Evolutionary conservation across 176 grass and related monocot genomes (phyloP), one percentile per base, ranked within the genome.

Genomic region (Canna indica): DNA sequence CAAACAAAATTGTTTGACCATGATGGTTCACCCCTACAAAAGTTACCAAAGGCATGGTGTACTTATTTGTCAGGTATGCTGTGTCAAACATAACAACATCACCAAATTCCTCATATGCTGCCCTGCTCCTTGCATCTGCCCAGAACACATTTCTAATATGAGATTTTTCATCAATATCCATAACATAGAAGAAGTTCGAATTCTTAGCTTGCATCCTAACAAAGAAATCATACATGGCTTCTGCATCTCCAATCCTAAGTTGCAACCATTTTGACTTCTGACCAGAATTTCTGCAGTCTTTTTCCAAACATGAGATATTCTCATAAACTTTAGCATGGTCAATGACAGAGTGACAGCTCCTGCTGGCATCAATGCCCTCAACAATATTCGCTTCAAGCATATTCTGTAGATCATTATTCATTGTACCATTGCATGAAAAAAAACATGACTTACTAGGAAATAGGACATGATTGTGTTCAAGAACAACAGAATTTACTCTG

Each of bases 41-140:
- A 67, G 66, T 54, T n/a, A 14, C 47, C 47, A 67, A 56, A 7
- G 62, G 61, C 61, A 64, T 30, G 67, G 57, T 36, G 26, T 58
- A 58, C 31, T 69, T 69, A 22, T 67, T 67, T 9, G 45, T 36
- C 62, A 77, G 22, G 22, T 54, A 54, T n/a, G 34, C 3, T 65
- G n/a, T 67, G 13, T 57, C 59, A 5, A 77, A 68, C 50, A 26
- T 68, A 30, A 77, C 26, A 14, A 57, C 61, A 25, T 57, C 75
- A 26, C 34, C 31, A 53, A 77, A 57, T 38, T 52, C 34, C 28
- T 53, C 67, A 39, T 79, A 71, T 59, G 68, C 56, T 39, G 42
- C 61, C 33, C 59, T 66, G 42, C 46, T 68, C 50, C 74, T 76
- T 76, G 74, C 74, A 68, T 67, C 62, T 20, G 47, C 47, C 74